Conservation (phyloP, 177 flowering plant genomes). For the Tripterygium wilfordii region DNA sequence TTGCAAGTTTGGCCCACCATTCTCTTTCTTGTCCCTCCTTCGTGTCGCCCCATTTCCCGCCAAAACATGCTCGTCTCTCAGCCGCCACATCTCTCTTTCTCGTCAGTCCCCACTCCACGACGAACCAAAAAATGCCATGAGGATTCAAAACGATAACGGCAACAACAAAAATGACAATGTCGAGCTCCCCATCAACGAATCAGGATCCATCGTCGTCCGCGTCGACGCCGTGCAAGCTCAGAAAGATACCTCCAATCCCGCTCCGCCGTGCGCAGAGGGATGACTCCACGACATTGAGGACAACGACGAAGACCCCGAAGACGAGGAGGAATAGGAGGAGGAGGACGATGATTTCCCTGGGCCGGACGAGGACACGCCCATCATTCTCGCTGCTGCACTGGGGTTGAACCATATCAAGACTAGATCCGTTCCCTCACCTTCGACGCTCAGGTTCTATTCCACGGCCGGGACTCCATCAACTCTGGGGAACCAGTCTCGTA, state of each 20-base stretch:
- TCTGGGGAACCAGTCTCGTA: slow-evolving; percentile 5
- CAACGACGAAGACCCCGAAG: slow-evolving; percentile 2
- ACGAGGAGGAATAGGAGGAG: not conserved
- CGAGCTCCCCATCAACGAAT: too few species aligned
- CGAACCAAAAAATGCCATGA: not conserved
- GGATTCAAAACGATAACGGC: not conserved
- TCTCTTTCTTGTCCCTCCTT: slow-evolving; percentile 15
- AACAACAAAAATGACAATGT: not conserved
- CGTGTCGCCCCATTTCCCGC: slow-evolving; percentile 40
- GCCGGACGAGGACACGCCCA: slow-evolving; percentile 15
- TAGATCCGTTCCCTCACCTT: slow-evolving; percentile 34
- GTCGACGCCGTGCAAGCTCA: slow-evolving; percentile 31
- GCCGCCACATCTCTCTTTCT: slow-evolving; percentile 14
- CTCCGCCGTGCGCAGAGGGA: slow-evolving; percentile 15
- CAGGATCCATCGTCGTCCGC: slow-evolving; percentile 13
- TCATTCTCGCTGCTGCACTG: slow-evolving; percentile 36
- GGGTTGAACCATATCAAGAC: slow-evolving; percentile 69
- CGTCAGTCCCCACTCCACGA: slow-evolving; percentile 1
- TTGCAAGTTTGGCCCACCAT: too few species aligned
- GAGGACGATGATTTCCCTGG: too few species aligned
- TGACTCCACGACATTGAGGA: slow-evolving; percentile 4
- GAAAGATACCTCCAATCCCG: slow-evolving; percentile 67
- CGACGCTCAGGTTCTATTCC: slow-evolving; percentile 33
- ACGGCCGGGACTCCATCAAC: slow-evolving; percentile 13
- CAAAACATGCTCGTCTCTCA: slow-evolving; percentile 31